Conservation (phyloP, 1,139 yeast species). For the Trichomonascaceae sp. region DNA sequence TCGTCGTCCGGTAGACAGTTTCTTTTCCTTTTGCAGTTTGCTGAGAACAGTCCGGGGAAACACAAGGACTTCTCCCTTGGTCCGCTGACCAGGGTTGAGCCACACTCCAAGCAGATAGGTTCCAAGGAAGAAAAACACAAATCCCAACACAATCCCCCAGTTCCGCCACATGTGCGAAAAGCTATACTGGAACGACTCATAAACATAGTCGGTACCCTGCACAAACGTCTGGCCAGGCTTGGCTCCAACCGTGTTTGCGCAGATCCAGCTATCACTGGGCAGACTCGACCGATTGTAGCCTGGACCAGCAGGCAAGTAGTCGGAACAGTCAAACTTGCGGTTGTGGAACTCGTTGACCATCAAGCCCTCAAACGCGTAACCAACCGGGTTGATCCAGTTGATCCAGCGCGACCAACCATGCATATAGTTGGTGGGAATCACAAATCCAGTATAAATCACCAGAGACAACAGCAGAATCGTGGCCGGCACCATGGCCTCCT, state of each 20-base stretch:
- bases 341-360: constrained; percentile 50
- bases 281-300: constrained; percentile 27
- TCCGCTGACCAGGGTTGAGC: constrained; percentile 58
- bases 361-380: constrained; percentile 54
- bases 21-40: constrained; percentile 18
- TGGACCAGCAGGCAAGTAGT: constrained; percentile 41
- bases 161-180: constrained; percentile 71
- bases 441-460: constrained; percentile 66
- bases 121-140: constrained; percentile 38
- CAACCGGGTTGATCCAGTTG: constrained; percentile 58
- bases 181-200: constrained; percentile 34
- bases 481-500: constrained; percentile 66
- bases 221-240: constrained; percentile 42
- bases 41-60: constrained; percentile 39
- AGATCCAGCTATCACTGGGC: constrained; percentile 32
- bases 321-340: constrained; percentile 31
- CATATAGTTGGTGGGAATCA: constrained; percentile 54
- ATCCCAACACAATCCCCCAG: constrained; percentile 55
- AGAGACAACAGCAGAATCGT: constrained; percentile 46
- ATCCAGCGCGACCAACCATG: constrained; percentile 75
- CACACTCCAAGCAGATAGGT: constrained; percentile 49
- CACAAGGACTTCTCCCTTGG: constrained; percentile 70
- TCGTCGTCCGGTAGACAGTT: constrained; percentile 11
- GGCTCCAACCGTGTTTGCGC: constrained; percentile 55
- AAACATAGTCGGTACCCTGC: constrained; percentile 45